These are phyloP conservation scores for Brassica nigra DNA, from an alignment of 345 rosid species.

Conservation along the genomic window DNA sequence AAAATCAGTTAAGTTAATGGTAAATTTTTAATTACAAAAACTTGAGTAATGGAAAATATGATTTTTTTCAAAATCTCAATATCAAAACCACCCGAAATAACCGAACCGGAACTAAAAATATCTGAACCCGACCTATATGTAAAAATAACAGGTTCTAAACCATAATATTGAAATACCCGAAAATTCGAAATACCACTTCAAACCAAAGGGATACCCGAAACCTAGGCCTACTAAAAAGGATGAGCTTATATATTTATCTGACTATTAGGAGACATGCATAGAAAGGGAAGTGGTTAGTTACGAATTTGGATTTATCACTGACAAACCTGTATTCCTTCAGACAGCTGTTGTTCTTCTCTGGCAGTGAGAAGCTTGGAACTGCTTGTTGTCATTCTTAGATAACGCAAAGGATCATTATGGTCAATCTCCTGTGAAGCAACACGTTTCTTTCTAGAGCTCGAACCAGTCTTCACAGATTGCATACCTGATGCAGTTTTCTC, in stretches of 20 bases:
- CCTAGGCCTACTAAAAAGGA: background rate
- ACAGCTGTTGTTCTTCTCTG: constrained; percentile 74
- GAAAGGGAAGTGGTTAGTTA: background rate
- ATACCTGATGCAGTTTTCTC: constrained; percentile 65
- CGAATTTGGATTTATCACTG: constrained; percentile 6
- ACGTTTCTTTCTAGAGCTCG: constrained; percentile 63
- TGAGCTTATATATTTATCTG: background rate
- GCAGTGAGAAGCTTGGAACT: constrained; percentile 78
- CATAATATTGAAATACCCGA: too few relatives aligned
- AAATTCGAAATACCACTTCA: too few relatives aligned
- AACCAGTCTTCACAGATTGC: constrained; percentile 53
- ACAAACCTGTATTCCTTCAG: constrained; percentile 91
- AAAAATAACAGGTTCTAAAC: too few relatives aligned
- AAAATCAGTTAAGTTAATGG: too few relatives aligned
- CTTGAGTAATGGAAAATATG: too few relatives aligned
- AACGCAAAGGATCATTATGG: constrained; percentile 78
- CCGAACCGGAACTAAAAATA: too few relatives aligned
- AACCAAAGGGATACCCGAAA: too few relatives aligned
- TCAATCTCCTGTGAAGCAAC: constrained; percentile 58
- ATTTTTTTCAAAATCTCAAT: too few relatives aligned
- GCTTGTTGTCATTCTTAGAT: constrained; percentile 69
- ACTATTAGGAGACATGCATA: background rate
- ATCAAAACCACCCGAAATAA: too few relatives aligned
- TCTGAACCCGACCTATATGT: too few relatives aligned
- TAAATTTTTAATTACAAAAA: too few relatives aligned